Evolutionary conservation across 1,284 basidiomycete species (phyloP).

Genomic region (Ustanciosporium gigantosporum): DNA sequence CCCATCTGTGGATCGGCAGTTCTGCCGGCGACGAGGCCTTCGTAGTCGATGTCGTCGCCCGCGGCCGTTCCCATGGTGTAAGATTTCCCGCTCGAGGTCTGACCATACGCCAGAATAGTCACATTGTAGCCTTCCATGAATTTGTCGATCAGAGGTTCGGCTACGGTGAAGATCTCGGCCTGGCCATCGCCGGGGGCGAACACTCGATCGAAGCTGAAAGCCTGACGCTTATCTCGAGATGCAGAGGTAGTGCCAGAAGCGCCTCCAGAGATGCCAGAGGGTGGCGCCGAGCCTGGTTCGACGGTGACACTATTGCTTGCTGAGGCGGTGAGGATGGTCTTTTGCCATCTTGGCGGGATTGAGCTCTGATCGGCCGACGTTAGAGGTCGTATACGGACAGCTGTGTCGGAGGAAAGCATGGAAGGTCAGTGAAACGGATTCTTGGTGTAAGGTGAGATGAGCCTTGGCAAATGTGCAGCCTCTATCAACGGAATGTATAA

Average conservation of each 20-base stretch:
- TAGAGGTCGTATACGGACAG: slow-evolving; percentile 87
- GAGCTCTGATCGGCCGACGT: slow-evolving; percentile 75
- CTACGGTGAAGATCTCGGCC: slow-evolving; percentile 80
- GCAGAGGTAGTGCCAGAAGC: slow-evolving; percentile 57
- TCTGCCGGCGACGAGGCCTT: slow-evolving; percentile 40
- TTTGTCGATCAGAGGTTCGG: slow-evolving; percentile 81
- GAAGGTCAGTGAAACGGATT: too few relatives aligned
- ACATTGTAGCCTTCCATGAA: slow-evolving; percentile 97
- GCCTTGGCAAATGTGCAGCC: too few relatives aligned
- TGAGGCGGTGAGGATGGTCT: slow-evolving; percentile 72
- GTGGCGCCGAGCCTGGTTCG: slow-evolving; percentile 37
- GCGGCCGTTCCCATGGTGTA: slow-evolving; percentile 77
- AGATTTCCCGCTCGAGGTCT: slow-evolving; percentile 94
- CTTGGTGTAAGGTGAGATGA: too few relatives aligned
- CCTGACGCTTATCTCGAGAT: slow-evolving; percentile 71
- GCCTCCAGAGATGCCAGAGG: slow-evolving; percentile 60
- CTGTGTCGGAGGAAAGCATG: too few relatives aligned
- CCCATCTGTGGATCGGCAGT: slow-evolving; percentile 64
- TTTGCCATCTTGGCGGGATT: slow-evolving; percentile 91
- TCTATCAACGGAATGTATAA: too few relatives aligned
- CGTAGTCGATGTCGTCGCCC: slow-evolving; percentile 44
- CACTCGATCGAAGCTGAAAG: slow-evolving; percentile 92
- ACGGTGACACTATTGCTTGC: slow-evolving; percentile 62
- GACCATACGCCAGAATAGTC: slow-evolving; percentile 95
- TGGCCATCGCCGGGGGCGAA: slow-evolving; percentile 81